Evolutionary conservation across 257 asterid genomes (phyloP), one percentile per base, ranked within the genome.

Genomic region (Galeopsis tetrahit): DNA sequence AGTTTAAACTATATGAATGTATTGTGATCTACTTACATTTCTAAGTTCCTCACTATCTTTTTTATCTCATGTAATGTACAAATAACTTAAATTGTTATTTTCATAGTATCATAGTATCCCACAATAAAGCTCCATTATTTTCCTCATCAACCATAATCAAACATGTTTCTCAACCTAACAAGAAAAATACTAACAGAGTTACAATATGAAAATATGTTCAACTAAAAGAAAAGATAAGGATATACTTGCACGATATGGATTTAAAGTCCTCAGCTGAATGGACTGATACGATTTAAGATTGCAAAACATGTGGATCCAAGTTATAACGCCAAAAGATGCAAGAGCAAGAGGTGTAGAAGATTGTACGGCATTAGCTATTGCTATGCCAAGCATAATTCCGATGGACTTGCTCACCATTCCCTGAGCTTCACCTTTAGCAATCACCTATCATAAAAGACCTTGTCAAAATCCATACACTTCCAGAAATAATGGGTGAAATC

Each of bases 371-470:
- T 82, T 91, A 63, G 98, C 97, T 70, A 94, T 51, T 38, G 86
- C 95, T 82, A 94, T 94, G 84, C 97, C 99, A 68, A 91, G 90
- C 90, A 80, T 78, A 62, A 94, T 94, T 72, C 99, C 99, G 33
- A 91, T 55, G 72, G 90, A 89, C 84, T 94, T 94, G 97, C 98
- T 94, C 89, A 94, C 95, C 99, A 94, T 94, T 79, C 99, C 99
- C 81, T 91, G 99, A 79, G 98, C 98, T 86, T 94, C 99, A 78
- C 99, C 98, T 83, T 94, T 91, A 10, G 99, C 99, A 83, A 94
- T 94, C 72, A 94, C 97, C 98, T 94, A 90, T 59, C 73, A 80
- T 33, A 55, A 67, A 38, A 58, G 42, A 77, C 43, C 35, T 75
- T 62, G 32, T 81, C 53, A 68, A 70, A 73, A 79, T 55, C 53